A percentile compares a stretch with the other conserved stretches of the same genome.
phyloP scores from a whole-genome alignment of 2,329 filamentous ascomycete species.

The Beauveria sp. region DNA sequence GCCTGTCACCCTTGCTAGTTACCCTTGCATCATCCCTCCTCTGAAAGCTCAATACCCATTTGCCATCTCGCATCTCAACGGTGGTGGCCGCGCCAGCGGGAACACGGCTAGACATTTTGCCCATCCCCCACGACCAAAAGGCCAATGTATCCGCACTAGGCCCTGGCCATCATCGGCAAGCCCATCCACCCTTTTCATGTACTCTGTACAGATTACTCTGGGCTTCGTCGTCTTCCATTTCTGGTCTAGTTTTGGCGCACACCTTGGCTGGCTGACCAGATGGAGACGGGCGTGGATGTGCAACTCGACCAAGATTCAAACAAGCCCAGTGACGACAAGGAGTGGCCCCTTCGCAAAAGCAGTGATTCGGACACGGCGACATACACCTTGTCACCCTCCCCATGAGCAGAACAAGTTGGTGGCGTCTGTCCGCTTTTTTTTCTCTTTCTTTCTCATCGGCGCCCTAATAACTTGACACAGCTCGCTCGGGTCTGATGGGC shows the following conservation, averaged over 20 bases:
- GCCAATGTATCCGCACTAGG: conserved; percentile 1
- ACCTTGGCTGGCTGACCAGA: neutral
- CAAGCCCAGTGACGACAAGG: neutral
- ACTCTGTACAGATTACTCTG: neutral
- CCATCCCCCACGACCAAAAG: neutral
- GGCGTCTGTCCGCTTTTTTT: neutral
- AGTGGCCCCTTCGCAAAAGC: neutral
- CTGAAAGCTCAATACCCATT: neutral
- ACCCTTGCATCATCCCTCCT: conserved; percentile 12
- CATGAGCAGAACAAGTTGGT: neutral
- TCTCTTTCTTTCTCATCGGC: neutral
- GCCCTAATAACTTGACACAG: neutral
- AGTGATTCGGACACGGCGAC: neutral
- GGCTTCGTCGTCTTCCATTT: neutral
- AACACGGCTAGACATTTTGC: conserved; percentile 4
- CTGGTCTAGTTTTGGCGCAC: neutral
- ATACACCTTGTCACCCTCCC: neutral
- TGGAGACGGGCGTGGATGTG: neutral
- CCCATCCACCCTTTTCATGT: neutral
- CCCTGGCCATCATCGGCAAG: conserved; percentile 1
- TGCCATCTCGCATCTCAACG: conserved; percentile 11
- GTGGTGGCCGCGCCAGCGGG: conserved; percentile 8
- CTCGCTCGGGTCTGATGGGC: neutral
- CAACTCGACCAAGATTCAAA: neutral
- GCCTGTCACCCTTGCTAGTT: conserved; percentile 7